Conservation (phyloP, 2,329 filamentous ascomycete species). For the Mariannaea elegans region DNA sequence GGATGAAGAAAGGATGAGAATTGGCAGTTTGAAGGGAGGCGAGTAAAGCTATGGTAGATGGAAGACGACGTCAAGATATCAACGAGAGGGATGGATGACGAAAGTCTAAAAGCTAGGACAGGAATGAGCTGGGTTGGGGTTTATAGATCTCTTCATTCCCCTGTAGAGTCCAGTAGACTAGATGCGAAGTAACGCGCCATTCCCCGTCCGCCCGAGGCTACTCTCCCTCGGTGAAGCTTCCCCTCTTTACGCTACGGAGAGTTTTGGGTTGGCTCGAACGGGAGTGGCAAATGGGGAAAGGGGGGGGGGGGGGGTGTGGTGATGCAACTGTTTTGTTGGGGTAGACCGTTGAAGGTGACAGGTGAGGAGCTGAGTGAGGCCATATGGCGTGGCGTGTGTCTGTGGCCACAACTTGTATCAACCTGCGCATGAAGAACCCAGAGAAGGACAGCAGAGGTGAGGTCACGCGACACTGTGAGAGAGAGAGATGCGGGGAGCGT, state of each 20-base stretch:
- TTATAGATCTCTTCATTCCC: neutral
- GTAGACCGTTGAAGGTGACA: too few species aligned
- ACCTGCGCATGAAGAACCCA: too few species aligned
- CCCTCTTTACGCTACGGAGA: neutral
- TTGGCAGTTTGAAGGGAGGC: neutral
- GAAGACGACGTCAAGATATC: neutral
- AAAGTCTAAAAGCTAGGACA: neutral
- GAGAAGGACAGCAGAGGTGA: too few species aligned
- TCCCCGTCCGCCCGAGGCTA: conserved; percentile 9
- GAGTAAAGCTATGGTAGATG: neutral
- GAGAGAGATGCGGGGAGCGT: too few species aligned
- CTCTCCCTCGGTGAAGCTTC: conserved; percentile 1
- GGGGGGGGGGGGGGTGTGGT: too few species aligned
- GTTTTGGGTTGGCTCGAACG: neutral
- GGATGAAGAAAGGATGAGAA: neutral
- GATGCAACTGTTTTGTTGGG: too few species aligned
- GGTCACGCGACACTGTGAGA: too few species aligned
- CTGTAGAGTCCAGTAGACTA: neutral
- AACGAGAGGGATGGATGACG: neutral
- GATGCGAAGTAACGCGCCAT: neutral
- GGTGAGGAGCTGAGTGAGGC: too few species aligned
- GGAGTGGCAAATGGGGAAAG: too few species aligned
- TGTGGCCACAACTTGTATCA: too few species aligned
- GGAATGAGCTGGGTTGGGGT: conserved; percentile 3
- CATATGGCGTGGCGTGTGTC: too few species aligned